phyloP scores from a whole-genome alignment of 257 asterid species.

The Voacanga thouarsii region DNA sequence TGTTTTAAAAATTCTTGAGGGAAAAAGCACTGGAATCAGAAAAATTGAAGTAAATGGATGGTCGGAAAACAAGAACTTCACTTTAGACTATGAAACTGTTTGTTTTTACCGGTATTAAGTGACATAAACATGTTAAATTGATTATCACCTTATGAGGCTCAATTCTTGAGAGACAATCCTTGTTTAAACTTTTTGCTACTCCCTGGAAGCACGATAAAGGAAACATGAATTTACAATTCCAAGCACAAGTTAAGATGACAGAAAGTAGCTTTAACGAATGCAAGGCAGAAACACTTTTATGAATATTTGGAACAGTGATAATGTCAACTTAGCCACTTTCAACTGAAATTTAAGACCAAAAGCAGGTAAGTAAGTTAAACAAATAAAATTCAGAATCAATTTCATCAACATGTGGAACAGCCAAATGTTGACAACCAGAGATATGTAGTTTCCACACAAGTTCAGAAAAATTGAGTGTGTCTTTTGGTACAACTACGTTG shows the following conservation, averaged over 20 bases:
- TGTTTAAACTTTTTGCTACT: slow-evolving; percentile 61
- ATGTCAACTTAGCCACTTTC: neutral
- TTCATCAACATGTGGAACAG: neutral
- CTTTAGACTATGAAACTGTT: neutral
- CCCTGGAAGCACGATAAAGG: slow-evolving; percentile 49
- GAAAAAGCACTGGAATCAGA: slow-evolving; percentile 72
- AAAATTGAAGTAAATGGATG: slow-evolving; percentile 22
- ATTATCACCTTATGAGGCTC: slow-evolving; percentile 68
- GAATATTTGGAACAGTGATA: neutral
- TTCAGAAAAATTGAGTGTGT: neutral
- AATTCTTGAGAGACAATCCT: slow-evolving; percentile 63
- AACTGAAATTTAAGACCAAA: neutral
- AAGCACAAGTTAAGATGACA: neutral
- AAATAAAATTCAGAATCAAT: too few relatives aligned
- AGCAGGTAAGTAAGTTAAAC: neutral
- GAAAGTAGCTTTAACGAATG: neutral
- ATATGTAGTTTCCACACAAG: neutral
- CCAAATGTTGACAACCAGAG: neutral
- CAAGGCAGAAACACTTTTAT: neutral
- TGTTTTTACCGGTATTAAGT: neutral
- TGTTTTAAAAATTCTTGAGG: slow-evolving; percentile 72
- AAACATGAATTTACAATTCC: slow-evolving; percentile 7
- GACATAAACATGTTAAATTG: slow-evolving; percentile 16
- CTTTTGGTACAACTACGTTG: neutral
- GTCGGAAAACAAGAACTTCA: neutral